Conservation (phyloP, 139 green algal genomes). For the Coelastrella sp. region DNA sequence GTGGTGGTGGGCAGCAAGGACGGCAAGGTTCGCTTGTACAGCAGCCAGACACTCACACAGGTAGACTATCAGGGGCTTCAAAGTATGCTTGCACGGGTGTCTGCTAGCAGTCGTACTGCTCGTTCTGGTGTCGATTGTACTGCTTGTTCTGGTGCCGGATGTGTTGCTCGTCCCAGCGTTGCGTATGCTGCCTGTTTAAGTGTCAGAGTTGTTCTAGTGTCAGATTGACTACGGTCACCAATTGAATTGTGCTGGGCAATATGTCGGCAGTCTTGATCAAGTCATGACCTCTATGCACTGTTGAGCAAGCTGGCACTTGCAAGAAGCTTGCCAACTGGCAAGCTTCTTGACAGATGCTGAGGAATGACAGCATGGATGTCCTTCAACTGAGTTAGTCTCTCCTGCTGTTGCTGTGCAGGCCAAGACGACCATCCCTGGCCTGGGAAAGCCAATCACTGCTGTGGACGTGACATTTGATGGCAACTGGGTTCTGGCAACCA, state of each 20-base stretch:
- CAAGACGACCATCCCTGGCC: slow-evolving; percentile 75
- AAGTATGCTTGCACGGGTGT: not conserved
- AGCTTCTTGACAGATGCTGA: not conserved
- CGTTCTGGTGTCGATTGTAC: not conserved
- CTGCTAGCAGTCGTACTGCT: not conserved
- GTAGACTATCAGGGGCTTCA: not conserved
- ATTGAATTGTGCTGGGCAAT: too few relatives aligned
- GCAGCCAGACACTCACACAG: slow-evolving; percentile 71
- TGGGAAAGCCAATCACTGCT: slow-evolving; percentile 89
- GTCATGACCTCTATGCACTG: not conserved
- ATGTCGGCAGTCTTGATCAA: not conserved
- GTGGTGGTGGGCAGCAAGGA: slow-evolving; percentile 90
- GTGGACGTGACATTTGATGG: slow-evolving; percentile 94
- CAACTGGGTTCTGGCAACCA: slow-evolving; percentile 91
- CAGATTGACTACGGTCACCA: too few relatives aligned
- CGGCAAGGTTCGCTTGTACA: slow-evolving; percentile 92
- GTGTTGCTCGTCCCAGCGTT: not conserved
- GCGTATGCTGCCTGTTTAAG: not conserved
- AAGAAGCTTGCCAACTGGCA: not conserved
- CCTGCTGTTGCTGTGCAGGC: slow-evolving; percentile 4
- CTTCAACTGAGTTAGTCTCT: not conserved
- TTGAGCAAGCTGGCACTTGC: not conserved
- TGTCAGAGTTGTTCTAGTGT: too few relatives aligned
- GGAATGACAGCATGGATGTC: not conserved
- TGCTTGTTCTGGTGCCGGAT: not conserved